Percentiles rank a stretch among this genome's conserved stretches.
These are phyloP conservation scores for Pseudonitzschia multistriata DNA, from an alignment of 108 stramenopile species.

Conservation along the genomic window DNA sequence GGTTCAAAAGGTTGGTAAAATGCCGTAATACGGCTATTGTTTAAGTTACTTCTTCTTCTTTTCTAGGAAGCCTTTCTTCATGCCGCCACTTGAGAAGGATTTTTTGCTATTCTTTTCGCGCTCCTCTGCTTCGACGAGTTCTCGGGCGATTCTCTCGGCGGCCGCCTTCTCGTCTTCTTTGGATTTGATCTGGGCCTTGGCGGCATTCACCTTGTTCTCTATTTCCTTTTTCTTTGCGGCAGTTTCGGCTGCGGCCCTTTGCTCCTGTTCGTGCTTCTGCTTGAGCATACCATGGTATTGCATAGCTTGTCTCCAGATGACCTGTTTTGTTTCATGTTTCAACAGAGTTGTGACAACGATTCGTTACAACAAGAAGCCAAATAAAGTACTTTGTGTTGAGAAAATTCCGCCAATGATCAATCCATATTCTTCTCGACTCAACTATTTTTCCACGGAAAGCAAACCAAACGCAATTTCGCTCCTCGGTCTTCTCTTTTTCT, in stretches of 20 bases:
- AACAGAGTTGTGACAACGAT: no score
- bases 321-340: no score
- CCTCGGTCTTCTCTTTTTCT: no score
- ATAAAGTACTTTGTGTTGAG: no score
- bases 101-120: constrained; percentile 71
- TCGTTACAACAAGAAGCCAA: no score
- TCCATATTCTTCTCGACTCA: constrained; percentile 17
- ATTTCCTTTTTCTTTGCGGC: constrained; percentile 56
- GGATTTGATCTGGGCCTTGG: constrained; percentile 42
- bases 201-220: constrained; percentile 44
- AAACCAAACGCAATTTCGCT: background rate
- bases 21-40: background rate
- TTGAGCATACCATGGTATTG: constrained; percentile 91
- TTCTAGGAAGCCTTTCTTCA: constrained; percentile 83
- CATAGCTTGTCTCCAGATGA: constrained; percentile 92
- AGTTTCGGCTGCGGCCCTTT: constrained; percentile 47
- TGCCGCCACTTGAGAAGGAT: constrained; percentile 49
- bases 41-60: constrained; percentile 45
- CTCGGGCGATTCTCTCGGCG: constrained; percentile 58
- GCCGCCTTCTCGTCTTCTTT: constrained; percentile 54
- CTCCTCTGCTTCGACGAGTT: constrained; percentile 76
- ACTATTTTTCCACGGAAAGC: background rate
- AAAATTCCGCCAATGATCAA: background rate
- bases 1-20: no score
- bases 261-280: constrained; percentile 76